These are phyloP conservation scores for Cadophora gregata DNA, from an alignment of 2,329 filamentous ascomycete species.

Conservation along the genomic window DNA sequence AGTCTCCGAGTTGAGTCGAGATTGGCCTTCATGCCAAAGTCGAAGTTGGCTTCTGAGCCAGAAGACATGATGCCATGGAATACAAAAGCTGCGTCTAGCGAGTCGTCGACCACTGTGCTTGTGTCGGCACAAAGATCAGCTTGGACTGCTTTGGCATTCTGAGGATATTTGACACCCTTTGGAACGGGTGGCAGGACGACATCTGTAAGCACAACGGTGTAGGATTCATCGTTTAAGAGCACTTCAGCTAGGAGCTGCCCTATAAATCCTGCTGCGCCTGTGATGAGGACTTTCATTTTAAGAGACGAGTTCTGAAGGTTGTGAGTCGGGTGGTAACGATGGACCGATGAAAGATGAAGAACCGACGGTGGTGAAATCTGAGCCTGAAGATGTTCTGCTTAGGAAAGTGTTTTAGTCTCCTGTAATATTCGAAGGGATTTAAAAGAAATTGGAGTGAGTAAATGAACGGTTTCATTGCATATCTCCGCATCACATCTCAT, in stretches of 20 bases:
- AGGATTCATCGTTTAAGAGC: slow-evolving; percentile 55
- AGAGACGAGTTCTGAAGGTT: background rate
- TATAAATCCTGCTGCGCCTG: slow-evolving; percentile 68
- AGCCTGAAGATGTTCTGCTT: too few relatives aligned
- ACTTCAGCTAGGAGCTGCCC: slow-evolving; percentile 64
- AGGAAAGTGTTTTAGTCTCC: too few relatives aligned
- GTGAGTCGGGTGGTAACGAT: background rate
- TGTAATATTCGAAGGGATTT: background rate
- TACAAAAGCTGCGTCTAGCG: slow-evolving; percentile 57
- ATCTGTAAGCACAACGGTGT: slow-evolving; percentile 60
- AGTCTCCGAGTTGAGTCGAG: slow-evolving; percentile 60
- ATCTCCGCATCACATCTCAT: background rate
- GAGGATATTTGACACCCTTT: slow-evolving; percentile 41
- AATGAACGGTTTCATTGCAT: background rate
- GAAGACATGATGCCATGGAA: slow-evolving; percentile 70
- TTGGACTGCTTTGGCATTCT: slow-evolving; percentile 40
- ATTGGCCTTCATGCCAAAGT: slow-evolving; percentile 61
- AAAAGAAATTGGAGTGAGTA: too few relatives aligned
- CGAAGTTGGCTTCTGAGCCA: slow-evolving; percentile 63
- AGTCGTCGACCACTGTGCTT: slow-evolving; percentile 42
- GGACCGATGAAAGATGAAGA: background rate
- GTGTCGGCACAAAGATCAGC: slow-evolving; percentile 45
- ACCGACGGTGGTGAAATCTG: background rate
- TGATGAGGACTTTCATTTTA: slow-evolving; percentile 58
- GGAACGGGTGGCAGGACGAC: slow-evolving; percentile 59